Base-by-base conservation (phyloP, 1,139 yeast species). In the Zygosaccharomyces sapae region DNA sequence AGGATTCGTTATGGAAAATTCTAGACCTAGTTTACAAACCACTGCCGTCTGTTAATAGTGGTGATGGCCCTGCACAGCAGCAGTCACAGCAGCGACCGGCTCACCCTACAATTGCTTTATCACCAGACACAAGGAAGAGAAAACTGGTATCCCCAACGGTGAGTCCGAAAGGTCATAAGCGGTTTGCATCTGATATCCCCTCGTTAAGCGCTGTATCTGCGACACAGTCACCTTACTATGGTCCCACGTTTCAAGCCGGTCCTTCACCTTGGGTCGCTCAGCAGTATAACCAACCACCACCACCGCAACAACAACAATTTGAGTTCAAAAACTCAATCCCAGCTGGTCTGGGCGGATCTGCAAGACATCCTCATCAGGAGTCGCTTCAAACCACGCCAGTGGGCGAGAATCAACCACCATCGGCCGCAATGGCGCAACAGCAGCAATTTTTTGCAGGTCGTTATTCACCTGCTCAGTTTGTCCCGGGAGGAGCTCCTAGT, bases 151-250 rank as follows among this genome's bases (percentile, higher is more conserved):
- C 52, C 6, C 52, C 55, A 18, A 31, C 49, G 18, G 46, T 52
- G 36, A 52, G 55, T 36, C 55, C 55, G 5, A 51, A 47, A 34
- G 55, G 53, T 6, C 55, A 52, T 41, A 42, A 48, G 31, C 38
- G 52, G 19, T 48, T 44, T 35, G 52, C 45, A 20, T 48, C 55
- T 0, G 58, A 56, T n/a, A 47, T 52, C 5, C 48, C 53, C 8
- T 33, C 52, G 2, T 13, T 43, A n/a, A 24, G 24, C 18, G 16
- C 41, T 2, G 39, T 36, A 12, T 44, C 44, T 16, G 34, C 35
- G 22, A 38, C 43, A 13, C 37, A 43, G 6, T 16, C 33, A 2
- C 42, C 42, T 8, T 46, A 43, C 36, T 44, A 43, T 25, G 37
- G 42, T 20, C 41, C 38, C 8, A 43, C 44, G 3, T 13, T 33